phyloP scores from a whole-genome alignment of 2,329 filamentous ascomycete genomes.

The Pleoardoris graminearum region DNA sequence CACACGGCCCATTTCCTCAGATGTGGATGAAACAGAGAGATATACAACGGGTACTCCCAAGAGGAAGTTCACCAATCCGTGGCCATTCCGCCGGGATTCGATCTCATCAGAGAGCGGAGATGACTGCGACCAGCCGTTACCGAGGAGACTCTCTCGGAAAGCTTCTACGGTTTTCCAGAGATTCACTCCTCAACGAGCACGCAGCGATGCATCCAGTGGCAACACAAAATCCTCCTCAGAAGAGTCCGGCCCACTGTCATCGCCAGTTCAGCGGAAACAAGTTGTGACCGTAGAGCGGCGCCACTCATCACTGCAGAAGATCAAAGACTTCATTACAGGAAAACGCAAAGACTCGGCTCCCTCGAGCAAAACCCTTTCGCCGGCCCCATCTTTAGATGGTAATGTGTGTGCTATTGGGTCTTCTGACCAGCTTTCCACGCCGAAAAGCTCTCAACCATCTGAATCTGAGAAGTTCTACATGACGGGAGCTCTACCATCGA shows the following conservation, averaged over 20 bases:
- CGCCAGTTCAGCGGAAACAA: not conserved
- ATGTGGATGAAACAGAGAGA: not conserved
- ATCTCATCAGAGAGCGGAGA: constrained; percentile 1
- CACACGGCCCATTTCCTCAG: not conserved
- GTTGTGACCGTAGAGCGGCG: not conserved
- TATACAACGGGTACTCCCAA: not conserved
- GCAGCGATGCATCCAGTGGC: not conserved
- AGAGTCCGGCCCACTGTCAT: not conserved
- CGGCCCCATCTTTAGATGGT: not conserved
- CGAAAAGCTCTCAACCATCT: not conserved
- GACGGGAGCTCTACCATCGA: not conserved
- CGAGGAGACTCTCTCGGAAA: not conserved
- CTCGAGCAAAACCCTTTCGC: not conserved
- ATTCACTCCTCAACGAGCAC: not conserved
- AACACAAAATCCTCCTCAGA: not conserved
- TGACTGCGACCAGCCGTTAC: constrained; percentile 2
- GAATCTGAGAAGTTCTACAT: not conserved
- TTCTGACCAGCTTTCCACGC: not conserved
- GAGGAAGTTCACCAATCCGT: not conserved
- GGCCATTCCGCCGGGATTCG: not conserved
- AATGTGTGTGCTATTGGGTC: not conserved
- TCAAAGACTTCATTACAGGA: constrained; percentile 4
- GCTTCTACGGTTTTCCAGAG: not conserved
- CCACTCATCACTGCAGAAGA: constrained; percentile 1
- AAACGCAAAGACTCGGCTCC: constrained; percentile 3